These are phyloP conservation scores for Ambrosia trifida DNA, from an alignment of 129 eudicot genomes.

Conservation along the genomic window DNA sequence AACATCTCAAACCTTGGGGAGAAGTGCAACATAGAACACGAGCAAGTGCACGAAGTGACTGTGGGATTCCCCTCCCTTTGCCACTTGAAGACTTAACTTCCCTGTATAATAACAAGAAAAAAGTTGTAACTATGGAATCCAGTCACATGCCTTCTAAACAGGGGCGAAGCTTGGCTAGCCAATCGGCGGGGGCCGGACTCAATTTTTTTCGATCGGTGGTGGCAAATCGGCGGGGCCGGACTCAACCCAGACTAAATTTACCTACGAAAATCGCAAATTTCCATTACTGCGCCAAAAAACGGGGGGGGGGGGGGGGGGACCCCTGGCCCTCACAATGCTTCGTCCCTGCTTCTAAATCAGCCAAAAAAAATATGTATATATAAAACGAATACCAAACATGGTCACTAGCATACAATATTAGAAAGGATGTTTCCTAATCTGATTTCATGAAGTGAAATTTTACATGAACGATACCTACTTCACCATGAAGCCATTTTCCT, in stretches of 20 bases:
- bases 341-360: conserved; percentile 19
- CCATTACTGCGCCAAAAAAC: too few relatives aligned
- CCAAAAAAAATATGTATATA: background rate
- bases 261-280: too few relatives aligned
- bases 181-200: too few relatives aligned
- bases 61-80: conserved; percentile 90
- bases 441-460: conserved; percentile 1
- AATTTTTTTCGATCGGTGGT: too few relatives aligned
- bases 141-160: conserved; percentile 18
- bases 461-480: conserved; percentile 48
- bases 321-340: too few relatives aligned
- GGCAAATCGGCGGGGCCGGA: too few relatives aligned
- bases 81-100: conserved; percentile 54
- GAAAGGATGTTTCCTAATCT: background rate
- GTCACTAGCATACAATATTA: background rate
- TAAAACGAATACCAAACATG: background rate
- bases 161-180: too few relatives aligned
- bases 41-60: conserved; percentile 81
- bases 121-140: conserved; percentile 2
- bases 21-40: conserved; percentile 69
- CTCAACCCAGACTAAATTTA: too few relatives aligned
- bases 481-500: conserved; percentile 49
- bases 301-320: too few relatives aligned
- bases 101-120: conserved; percentile 35
- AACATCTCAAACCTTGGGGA: conserved; percentile 48